A percentile compares a stretch with the other conserved stretches of the same genome.
Evolutionary conservation across 192 early-diverging fungal genomes (phyloP).

Genomic region (Coemansia erecta): DNA sequence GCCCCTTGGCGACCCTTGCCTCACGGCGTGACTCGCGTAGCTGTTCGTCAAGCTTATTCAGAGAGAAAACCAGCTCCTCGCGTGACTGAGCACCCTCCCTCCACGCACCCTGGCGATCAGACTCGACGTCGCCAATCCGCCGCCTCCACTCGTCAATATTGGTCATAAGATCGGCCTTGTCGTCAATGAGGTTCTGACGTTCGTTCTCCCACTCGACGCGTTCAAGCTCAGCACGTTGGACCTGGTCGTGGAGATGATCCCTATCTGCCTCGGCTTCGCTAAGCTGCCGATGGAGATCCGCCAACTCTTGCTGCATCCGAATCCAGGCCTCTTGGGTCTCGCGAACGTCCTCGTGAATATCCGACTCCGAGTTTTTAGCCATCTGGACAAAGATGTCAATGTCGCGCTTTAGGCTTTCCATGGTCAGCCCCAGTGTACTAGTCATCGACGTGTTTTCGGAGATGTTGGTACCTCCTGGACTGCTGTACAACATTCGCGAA

Average conservation of each 20-base stretch:
- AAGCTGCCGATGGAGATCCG: constrained; percentile 18
- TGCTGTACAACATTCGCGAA: neutral
- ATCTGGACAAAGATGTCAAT: constrained; percentile 37
- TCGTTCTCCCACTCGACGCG: constrained; percentile 41
- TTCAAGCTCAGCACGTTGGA: constrained; percentile 20
- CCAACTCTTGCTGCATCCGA: constrained; percentile 29
- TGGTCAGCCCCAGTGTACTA: constrained; percentile 1
- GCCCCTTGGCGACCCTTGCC: constrained; percentile 2
- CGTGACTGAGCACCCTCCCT: constrained; percentile 36
- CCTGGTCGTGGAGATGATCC: constrained; percentile 23
- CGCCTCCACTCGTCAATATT: constrained; percentile 35
- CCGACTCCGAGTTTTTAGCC: constrained; percentile 38
- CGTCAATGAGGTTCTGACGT: constrained; percentile 33
- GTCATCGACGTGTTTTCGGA: constrained; percentile 3
- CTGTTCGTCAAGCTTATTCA: constrained; percentile 31
- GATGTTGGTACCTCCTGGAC: neutral
- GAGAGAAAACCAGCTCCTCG: constrained; percentile 29
- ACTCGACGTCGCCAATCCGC: constrained; percentile 41
- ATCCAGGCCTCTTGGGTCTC: constrained; percentile 42
- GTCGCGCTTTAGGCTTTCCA: constrained; percentile 31
- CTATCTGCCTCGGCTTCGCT: constrained; percentile 19
- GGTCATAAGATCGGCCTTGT: constrained; percentile 26
- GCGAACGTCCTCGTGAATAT: constrained; percentile 28
- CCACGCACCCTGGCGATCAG: constrained; percentile 42
- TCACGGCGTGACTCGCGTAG: constrained; percentile 10